Percentiles rank a stretch among this genome's conserved stretches.
phyloP scores from a whole-genome alignment of 2,329 filamentous ascomycete species.

The Cercospora janseana region DNA sequence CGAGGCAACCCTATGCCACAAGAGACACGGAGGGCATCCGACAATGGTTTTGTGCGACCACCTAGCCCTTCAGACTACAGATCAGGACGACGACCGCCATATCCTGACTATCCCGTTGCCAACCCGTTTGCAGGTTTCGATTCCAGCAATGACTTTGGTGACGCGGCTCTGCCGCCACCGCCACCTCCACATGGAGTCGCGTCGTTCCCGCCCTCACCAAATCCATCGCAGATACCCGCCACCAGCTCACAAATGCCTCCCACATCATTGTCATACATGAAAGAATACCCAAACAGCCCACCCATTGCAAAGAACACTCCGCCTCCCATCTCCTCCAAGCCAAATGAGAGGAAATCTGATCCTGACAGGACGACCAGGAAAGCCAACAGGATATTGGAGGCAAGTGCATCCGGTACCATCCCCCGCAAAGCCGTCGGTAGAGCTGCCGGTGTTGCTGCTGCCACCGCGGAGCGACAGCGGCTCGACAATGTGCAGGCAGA shows the following conservation, averaged over 20 bases:
- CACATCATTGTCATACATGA: slow-evolving; percentile 44
- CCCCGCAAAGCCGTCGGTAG: slow-evolving; percentile 39
- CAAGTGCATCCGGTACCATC: slow-evolving; percentile 27
- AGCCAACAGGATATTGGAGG: slow-evolving; percentile 27
- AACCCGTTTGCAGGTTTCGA: slow-evolving; percentile 31
- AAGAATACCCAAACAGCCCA: slow-evolving; percentile 48
- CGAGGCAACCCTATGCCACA: slow-evolving; percentile 14
- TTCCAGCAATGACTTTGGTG: slow-evolving; percentile 31
- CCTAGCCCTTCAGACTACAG: slow-evolving; percentile 36
- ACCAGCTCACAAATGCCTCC: slow-evolving; percentile 20
- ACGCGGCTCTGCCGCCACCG: slow-evolving; percentile 25
- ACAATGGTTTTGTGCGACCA: slow-evolving; percentile 29
- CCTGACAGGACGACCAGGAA: slow-evolving; percentile 25
- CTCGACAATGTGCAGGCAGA: slow-evolving; percentile 33
- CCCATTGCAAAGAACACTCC: slow-evolving; percentile 34
- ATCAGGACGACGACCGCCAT: slow-evolving; percentile 28
- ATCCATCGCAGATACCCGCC: slow-evolving; percentile 4
- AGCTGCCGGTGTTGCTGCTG: slow-evolving; percentile 36
- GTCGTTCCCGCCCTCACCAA: slow-evolving; percentile 13
- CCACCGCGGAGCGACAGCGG: slow-evolving; percentile 35
- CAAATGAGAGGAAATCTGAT: slow-evolving; percentile 26
- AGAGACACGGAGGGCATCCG: slow-evolving; percentile 27
- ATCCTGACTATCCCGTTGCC: slow-evolving; percentile 34
- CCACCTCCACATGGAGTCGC: slow-evolving; percentile 29
- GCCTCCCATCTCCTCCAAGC: slow-evolving; percentile 27